phyloP scores from a whole-genome alignment of 2,329 filamentous ascomycete species.

The Cladophialophora bantiana region DNA sequence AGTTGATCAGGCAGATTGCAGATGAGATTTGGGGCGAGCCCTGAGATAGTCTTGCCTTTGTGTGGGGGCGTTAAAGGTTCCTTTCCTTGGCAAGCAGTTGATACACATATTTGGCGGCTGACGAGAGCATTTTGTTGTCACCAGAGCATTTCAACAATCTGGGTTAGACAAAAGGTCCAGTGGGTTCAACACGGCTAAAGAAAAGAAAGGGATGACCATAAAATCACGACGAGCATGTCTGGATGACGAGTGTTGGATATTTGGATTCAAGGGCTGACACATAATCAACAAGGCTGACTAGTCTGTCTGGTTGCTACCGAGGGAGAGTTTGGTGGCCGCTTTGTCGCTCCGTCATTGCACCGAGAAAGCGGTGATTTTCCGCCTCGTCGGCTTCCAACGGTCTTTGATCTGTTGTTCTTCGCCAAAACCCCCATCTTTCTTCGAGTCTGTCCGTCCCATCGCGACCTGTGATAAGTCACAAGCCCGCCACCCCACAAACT shows the following conservation, averaged over 20 bases:
- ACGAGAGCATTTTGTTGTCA: slow-evolving; percentile 21
- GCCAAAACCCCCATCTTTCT: background rate
- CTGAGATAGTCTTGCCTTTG: slow-evolving; percentile 37
- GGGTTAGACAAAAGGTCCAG: slow-evolving; percentile 26
- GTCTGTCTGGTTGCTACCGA: background rate
- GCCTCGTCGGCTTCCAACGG: slow-evolving; percentile 6
- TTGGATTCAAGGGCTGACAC: background rate
- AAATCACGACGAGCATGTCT: background rate
- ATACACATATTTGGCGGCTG: slow-evolving; percentile 1
- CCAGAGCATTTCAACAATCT: slow-evolving; percentile 30
- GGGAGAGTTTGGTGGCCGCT: background rate
- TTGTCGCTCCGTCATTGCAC: slow-evolving; percentile 18
- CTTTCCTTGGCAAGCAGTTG: background rate
- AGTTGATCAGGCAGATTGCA: slow-evolving; percentile 69
- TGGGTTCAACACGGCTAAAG: slow-evolving; percentile 19
- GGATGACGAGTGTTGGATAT: background rate
- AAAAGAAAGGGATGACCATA: slow-evolving; percentile 1
- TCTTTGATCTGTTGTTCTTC: background rate
- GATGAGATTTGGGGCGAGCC: slow-evolving; percentile 69
- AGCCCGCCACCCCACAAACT: background rate
- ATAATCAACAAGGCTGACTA: background rate
- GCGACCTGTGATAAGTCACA: background rate
- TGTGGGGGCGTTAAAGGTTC: background rate
- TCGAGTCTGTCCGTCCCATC: background rate
- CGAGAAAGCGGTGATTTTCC: slow-evolving; percentile 1